These are phyloP conservation scores for Arabidopsis arenosa DNA, from an alignment of 345 rosid genomes.

Conservation along the genomic window DNA sequence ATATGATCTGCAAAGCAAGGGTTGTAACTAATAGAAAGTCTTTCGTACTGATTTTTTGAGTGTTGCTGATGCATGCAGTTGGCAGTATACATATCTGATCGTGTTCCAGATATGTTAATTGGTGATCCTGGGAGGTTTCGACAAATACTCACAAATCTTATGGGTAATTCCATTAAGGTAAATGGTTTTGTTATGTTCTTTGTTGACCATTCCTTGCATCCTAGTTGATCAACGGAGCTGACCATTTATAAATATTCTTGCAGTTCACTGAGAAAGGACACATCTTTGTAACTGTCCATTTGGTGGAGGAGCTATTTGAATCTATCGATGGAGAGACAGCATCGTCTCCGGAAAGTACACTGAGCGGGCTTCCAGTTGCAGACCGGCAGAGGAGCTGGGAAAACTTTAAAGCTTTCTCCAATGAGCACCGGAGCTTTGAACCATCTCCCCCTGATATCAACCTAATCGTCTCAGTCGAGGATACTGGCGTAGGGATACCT, in stretches of 20 bases:
- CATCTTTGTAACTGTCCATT: constrained; percentile 80
- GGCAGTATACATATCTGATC: constrained; percentile 87
- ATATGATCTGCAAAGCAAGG: constrained; percentile 19
- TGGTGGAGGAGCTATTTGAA: constrained; percentile 76
- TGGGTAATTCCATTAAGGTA: constrained; percentile 96
- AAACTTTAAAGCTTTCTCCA: constrained; percentile 66
- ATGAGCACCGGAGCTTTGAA: constrained; percentile 46
- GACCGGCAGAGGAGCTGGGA: constrained; percentile 76
- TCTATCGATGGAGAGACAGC: constrained; percentile 58
- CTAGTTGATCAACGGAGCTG: constrained; percentile 23
- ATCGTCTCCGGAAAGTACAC: constrained; percentile 58
- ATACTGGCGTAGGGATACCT: constrained; percentile 96
- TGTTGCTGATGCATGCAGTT: constrained; percentile 53
- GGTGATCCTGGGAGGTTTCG: constrained; percentile 97
- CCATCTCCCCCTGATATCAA: constrained; percentile 57
- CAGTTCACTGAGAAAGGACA: constrained; percentile 97
- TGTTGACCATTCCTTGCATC: constrained; percentile 17
- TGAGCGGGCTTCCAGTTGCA: constrained; percentile 86
- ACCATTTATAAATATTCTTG: constrained; percentile 20
- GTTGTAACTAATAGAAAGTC: not conserved
- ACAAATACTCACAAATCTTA: constrained; percentile 91
- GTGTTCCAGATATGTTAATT: constrained; percentile 78
- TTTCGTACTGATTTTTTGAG: constrained; percentile 6
- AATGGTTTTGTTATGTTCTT: constrained; percentile 9
- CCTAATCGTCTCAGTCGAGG: constrained; percentile 90